Base-by-base conservation (phyloP, 352 stramenopile genomes). In the Pythium vanterpoolii region DNA sequence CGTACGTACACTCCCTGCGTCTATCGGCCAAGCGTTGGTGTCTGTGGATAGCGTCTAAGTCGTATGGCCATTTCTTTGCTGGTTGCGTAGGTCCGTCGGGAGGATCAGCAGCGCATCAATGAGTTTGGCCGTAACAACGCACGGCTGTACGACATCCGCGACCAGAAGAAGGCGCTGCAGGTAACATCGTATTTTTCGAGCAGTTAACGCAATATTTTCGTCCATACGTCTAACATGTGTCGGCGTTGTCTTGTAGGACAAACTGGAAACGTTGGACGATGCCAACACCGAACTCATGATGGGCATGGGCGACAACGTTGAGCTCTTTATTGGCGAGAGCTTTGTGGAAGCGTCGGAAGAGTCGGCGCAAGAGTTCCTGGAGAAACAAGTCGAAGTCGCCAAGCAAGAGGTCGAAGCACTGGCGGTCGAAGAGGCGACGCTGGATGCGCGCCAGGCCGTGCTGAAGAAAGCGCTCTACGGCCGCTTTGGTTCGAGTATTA, bases 251-350 rank as follows among this genome's bases (percentile, higher is more conserved):
- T n/a, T n/a, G 1, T 57, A 97, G 87, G 96, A 98, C 80, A 89
- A 95, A 42, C 64, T 98, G 38, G 96, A 99, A 71, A 95, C 95
- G 58, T 73, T 98, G 49, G 95, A 98, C 64, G 96, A 99, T 74
- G 96, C 96, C 43, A 97, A 89, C 47, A 98, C 96, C 58, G 96
- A 99, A 83, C 83, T 99, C 36, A 98, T 98, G 95, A 98, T 98
- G 92, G 84, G 82, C 51, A 85, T 95, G 47, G 86, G 85, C 63
- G 85, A 92, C 63, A 80, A 88, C 48, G 84, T 94, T 44, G 73
- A 88, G 64, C 67, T 98, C 44, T 91, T 98, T 72, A 89, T 98
- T 66, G 96, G 96, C 34, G 96, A 98, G 69, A 94, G 93, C 48
- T 98, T 99, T 64, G 87, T 99, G 55, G 85, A 98, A 72, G 71